Percentiles rank a stretch among this genome's conserved stretches.
These are phyloP conservation scores for Fraxinus anomala DNA, from an alignment of 257 asterid genomes.

Conservation along the genomic window DNA sequence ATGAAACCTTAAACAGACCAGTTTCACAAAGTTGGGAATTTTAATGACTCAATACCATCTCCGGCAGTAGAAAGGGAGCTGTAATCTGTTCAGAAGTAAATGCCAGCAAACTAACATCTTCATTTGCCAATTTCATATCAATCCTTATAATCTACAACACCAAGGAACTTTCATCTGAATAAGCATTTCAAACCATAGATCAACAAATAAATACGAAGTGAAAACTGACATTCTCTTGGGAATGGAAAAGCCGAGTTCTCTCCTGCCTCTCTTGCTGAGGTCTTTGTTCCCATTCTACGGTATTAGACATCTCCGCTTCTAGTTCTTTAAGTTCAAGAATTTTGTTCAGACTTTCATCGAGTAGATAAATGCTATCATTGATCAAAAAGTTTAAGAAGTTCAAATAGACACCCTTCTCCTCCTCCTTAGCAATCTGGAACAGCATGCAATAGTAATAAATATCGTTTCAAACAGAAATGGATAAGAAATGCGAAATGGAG, in stretches of 20 bases:
- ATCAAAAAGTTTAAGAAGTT: conserved; percentile 87
- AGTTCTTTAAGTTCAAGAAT: conserved; percentile 91
- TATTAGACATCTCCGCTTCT: conserved; percentile 97
- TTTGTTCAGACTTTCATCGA: conserved; percentile 97
- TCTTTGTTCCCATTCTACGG: conserved; percentile 87
- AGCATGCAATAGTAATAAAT: conserved; percentile 21
- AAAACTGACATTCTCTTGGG: conserved; percentile 91
- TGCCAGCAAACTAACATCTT: conserved; percentile 91
- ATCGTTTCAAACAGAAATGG: conserved; percentile 2
- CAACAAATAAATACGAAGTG: conserved; percentile 13
- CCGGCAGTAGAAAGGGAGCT: conserved; percentile 85
- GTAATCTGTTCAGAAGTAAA: conserved; percentile 96
- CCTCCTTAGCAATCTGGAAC: conserved; percentile 89
- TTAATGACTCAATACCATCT: conserved; percentile 64
- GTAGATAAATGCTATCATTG: conserved; percentile 90
- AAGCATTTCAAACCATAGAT: conserved; percentile 21
- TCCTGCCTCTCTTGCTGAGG: conserved; percentile 96
- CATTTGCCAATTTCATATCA: conserved; percentile 96
- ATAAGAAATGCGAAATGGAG: conserved; percentile 2
- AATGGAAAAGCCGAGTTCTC: conserved; percentile 89
- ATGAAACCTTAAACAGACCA: neutral
- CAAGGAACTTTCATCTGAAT: conserved; percentile 25
- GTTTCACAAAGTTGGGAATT: conserved; percentile 24
- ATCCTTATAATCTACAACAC: conserved; percentile 81
- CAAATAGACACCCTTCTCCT: conserved; percentile 94